Evolutionary conservation across 2,329 filamentous ascomycete genomes (phyloP).

Genomic region (Colletotrichum sp.): DNA sequence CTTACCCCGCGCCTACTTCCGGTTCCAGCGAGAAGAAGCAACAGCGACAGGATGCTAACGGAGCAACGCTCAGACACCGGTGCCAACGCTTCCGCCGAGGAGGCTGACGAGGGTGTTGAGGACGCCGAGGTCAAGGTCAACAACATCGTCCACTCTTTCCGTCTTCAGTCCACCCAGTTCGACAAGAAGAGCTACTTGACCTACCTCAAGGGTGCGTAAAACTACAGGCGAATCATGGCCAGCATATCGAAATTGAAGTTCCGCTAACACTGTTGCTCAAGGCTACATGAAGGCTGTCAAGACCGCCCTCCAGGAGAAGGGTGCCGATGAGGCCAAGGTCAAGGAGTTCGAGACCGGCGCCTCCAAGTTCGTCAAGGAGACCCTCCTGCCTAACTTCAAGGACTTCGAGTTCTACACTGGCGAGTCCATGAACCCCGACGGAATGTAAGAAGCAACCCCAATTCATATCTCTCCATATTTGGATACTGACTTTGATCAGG

Average conservation of each 20-base stretch:
- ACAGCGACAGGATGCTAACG: neutral
- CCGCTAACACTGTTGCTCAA: slow-evolving; percentile 32
- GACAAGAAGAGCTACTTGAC: slow-evolving; percentile 87
- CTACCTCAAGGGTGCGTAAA: slow-evolving; percentile 80
- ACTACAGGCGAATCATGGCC: neutral
- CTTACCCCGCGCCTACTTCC: neutral
- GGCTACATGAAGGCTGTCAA: slow-evolving; percentile 94
- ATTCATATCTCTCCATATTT: neutral
- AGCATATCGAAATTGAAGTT: neutral
- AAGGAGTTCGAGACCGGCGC: slow-evolving; percentile 82
- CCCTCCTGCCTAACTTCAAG: slow-evolving; percentile 84
- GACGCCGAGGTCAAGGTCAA: slow-evolving; percentile 78
- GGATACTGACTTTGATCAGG: slow-evolving; percentile 47
- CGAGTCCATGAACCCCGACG: slow-evolving; percentile 90
- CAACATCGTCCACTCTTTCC: slow-evolving; percentile 93
- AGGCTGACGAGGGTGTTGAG: slow-evolving; percentile 76
- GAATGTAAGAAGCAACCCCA: slow-evolving; percentile 69
- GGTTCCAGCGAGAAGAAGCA: neutral
- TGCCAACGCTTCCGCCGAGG: slow-evolving; percentile 97
- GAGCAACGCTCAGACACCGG: slow-evolving; percentile 69
- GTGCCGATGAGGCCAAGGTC: slow-evolving; percentile 69
- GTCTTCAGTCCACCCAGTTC: slow-evolving; percentile 77
- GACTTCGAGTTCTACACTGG: slow-evolving; percentile 95
- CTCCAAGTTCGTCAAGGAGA: slow-evolving; percentile 78
- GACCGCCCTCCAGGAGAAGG: slow-evolving; percentile 67